Percentiles rank a stretch among this genome's conserved stretches.
These are phyloP conservation scores for Quercus variabilis DNA, from an alignment of 306 rosid genomes.

Conservation along the genomic window DNA sequence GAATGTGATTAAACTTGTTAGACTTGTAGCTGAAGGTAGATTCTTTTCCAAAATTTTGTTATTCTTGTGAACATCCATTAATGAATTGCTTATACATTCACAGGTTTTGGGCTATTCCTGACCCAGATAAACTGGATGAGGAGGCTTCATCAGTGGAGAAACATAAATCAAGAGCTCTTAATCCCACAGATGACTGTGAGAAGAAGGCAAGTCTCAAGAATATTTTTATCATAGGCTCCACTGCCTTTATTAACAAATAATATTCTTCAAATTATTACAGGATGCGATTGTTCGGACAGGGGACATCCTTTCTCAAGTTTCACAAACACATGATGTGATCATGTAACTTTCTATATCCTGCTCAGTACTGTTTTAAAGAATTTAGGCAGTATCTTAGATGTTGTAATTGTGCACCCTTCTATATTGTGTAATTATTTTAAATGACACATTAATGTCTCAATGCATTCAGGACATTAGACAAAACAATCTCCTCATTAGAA, in stretches of 20 bases:
- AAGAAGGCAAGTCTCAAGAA: slow-evolving; percentile 42
- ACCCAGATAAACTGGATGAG: slow-evolving; percentile 32
- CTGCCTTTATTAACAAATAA: neutral
- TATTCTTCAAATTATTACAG: slow-evolving; percentile 25
- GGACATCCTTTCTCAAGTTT: slow-evolving; percentile 50
- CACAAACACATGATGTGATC: slow-evolving; percentile 54
- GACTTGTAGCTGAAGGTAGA: neutral
- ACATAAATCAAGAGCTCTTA: slow-evolving; percentile 24
- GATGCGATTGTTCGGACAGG: slow-evolving; percentile 35
- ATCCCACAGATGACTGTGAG: slow-evolving; percentile 34
- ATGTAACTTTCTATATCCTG: slow-evolving; percentile 28
- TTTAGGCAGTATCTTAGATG: neutral
- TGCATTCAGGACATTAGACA: slow-evolving; percentile 46
- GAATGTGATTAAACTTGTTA: neutral
- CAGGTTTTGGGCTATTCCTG: slow-evolving; percentile 42
- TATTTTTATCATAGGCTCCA: neutral
- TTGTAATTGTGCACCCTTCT: neutral
- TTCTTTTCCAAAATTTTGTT: neutral
- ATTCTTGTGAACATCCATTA: neutral
- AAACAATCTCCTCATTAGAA: slow-evolving; percentile 55
- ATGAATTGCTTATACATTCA: neutral
- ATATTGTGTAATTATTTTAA: neutral
- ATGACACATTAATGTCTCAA: neutral
- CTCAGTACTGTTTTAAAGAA: neutral
- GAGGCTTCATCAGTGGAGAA: slow-evolving; percentile 23